These are phyloP conservation scores for Akebia trifoliata DNA, from an alignment of 164 flowering plant genomes.

Conservation along the genomic window DNA sequence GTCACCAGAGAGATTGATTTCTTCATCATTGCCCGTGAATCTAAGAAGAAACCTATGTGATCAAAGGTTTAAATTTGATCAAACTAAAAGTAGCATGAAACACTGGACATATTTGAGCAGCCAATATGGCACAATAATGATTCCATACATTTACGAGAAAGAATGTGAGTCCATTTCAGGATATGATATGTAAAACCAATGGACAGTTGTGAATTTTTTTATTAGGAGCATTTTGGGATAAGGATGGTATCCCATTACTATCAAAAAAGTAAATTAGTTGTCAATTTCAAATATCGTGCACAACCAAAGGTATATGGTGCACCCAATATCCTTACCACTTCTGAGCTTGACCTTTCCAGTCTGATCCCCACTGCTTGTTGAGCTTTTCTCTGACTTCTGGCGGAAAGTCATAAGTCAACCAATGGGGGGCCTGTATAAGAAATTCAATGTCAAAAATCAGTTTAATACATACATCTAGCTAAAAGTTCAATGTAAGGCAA, in stretches of 20 bases:
- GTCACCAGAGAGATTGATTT: constrained; percentile 89
- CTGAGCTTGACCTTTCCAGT: constrained; percentile 98
- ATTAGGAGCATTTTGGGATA: too few species aligned
- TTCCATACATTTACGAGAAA: too few species aligned
- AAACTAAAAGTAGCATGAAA: too few species aligned
- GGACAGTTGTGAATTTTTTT: too few species aligned
- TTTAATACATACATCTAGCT: not conserved
- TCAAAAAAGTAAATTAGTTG: too few species aligned
- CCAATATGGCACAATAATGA: too few species aligned
- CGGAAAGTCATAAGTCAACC: constrained; percentile 95
- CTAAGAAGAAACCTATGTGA: constrained; percentile 81
- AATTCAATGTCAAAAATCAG: constrained; percentile 1
- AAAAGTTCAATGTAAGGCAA: not conserved
- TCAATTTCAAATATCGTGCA: constrained; percentile 1
- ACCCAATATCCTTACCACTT: constrained; percentile 54
- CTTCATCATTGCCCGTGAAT: constrained; percentile 80
- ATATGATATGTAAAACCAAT: too few species aligned
- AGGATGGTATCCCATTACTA: too few species aligned
- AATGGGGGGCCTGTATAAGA: constrained; percentile 64
- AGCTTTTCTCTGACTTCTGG: constrained; percentile 73
- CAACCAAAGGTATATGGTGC: not conserved
- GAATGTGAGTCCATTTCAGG: too few species aligned
- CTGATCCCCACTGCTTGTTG: constrained; percentile 69
- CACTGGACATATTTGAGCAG: too few species aligned
- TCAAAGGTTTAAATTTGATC: not conserved